A percentile compares a stretch with the other conserved stretches of the same genome.
These are phyloP conservation scores for Pseudocercospora musae DNA, from an alignment of 2,329 filamentous ascomycete genomes.

Conservation along the genomic window DNA sequence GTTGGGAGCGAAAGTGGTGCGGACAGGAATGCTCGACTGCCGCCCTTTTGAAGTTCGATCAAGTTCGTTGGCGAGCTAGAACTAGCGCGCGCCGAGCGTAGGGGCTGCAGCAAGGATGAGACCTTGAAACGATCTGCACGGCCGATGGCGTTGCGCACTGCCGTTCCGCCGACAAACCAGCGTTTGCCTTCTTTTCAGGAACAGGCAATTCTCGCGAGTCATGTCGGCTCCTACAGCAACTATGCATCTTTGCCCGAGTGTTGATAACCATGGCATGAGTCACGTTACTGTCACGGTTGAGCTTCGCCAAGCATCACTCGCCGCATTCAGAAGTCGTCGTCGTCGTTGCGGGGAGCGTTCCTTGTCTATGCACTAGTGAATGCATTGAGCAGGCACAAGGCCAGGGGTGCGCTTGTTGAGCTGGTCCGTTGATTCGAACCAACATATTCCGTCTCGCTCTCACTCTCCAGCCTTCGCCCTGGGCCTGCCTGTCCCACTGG, in stretches of 20 bases:
- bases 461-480: not conserved
- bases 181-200: not conserved
- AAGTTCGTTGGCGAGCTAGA: slow-evolving; percentile 8
- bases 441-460: not conserved
- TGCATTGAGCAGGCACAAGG: not conserved
- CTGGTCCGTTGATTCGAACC: not conserved
- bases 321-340: slow-evolving; percentile 1
- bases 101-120: slow-evolving; percentile 1
- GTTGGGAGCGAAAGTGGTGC: not conserved
- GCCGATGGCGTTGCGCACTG: not conserved
- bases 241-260: not conserved
- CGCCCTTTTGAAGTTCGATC: slow-evolving; percentile 6
- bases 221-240: not conserved
- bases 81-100: slow-evolving; percentile 1
- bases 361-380: not conserved
- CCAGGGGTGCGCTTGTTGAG: not conserved
- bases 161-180: not conserved
- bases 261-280: too few relatives aligned
- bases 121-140: slow-evolving; percentile 8
- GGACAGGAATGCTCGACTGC: slow-evolving; percentile 2
- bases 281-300: too few relatives aligned
- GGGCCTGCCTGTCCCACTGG: not conserved
- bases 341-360: not conserved
- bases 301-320: not conserved
- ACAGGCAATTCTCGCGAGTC: not conserved